Evolutionary conservation across 2,329 filamentous ascomycete genomes (phyloP).

Genomic region (Bipolaris victoriae): DNA sequence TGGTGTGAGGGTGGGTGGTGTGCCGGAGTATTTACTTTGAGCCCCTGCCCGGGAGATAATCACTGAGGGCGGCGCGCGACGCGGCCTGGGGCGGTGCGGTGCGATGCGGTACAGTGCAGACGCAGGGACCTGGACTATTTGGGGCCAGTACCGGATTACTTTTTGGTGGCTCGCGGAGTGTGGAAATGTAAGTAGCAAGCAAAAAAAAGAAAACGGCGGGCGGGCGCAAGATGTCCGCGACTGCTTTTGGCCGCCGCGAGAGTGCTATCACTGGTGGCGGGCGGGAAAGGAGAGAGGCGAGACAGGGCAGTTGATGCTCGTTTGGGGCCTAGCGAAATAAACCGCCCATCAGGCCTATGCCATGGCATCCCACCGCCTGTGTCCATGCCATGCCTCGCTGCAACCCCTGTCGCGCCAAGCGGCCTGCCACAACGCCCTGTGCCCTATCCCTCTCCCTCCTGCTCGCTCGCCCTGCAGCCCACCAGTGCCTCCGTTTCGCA

Average conservation of each 20-base stretch:
- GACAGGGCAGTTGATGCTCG: conserved; percentile 17
- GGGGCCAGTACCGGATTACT: conserved; percentile 6
- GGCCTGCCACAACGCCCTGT: conserved; percentile 8
- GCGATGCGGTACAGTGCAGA: conserved; percentile 16
- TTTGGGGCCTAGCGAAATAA: conserved; percentile 30
- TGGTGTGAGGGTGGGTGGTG: conserved; percentile 21
- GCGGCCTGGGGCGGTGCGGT: conserved; percentile 18
- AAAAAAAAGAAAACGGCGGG: not conserved
- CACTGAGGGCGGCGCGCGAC: conserved; percentile 19
- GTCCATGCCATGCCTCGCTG: not conserved
- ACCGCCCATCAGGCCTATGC: conserved; percentile 19
- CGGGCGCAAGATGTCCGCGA: not conserved
- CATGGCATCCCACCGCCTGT: conserved; percentile 12
- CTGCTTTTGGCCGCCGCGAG: not conserved
- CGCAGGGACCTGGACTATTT: conserved; percentile 24
- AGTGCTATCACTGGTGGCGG: conserved; percentile 6
- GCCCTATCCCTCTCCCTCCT: not conserved
- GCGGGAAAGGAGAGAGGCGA: conserved; percentile 27
- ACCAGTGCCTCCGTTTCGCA: conserved; percentile 16
- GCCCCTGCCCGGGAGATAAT: conserved; percentile 25
- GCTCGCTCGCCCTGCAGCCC: conserved; percentile 1
- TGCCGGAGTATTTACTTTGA: conserved; percentile 22
- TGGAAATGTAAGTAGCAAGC: not conserved
- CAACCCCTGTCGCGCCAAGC: conserved; percentile 9
- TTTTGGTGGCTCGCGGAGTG: conserved; percentile 13